Evolutionary conservation across 2,329 filamentous ascomycete genomes (phyloP).

Genomic region (Colletotrichum lentis): DNA sequence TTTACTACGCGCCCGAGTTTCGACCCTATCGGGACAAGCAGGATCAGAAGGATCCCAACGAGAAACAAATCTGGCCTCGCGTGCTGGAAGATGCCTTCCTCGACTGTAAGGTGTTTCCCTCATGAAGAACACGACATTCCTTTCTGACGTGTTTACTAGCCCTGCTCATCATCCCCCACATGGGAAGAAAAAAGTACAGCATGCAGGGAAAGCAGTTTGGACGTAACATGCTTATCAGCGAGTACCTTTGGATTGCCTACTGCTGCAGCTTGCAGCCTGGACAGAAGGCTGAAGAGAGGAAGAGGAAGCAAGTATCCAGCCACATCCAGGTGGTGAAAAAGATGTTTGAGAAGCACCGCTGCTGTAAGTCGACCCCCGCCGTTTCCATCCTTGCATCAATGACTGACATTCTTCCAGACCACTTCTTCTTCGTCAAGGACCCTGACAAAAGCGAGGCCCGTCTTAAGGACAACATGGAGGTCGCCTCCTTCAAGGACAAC

Average conservation of each 20-base stretch:
- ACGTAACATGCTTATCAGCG: conserved; percentile 74
- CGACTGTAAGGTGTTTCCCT: conserved; percentile 60
- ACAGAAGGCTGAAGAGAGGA: conserved; percentile 56
- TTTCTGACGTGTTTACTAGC: conserved; percentile 51
- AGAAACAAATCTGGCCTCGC: conserved; percentile 68
- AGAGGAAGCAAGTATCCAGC: conserved; percentile 73
- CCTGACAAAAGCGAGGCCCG: conserved; percentile 63
- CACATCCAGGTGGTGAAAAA: conserved; percentile 76
- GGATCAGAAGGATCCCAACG: conserved; percentile 68
- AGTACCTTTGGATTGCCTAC: conserved; percentile 69
- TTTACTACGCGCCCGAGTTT: conserved; percentile 70
- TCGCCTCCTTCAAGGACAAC: conserved; percentile 70
- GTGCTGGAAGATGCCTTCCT: conserved; percentile 72
- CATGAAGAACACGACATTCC: background rate
- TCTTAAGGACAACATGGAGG: conserved; percentile 52
- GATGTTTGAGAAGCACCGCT: conserved; percentile 68
- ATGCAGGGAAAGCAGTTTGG: conserved; percentile 71
- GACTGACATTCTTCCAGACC: conserved; percentile 51
- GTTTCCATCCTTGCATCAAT: background rate
- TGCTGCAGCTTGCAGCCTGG: conserved; percentile 56
- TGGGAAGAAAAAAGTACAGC: conserved; percentile 72
- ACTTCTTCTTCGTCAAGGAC: conserved; percentile 67
- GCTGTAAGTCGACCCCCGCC: conserved; percentile 59
- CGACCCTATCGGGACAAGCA: conserved; percentile 72
- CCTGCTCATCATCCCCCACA: conserved; percentile 70